phyloP scores from a whole-genome alignment of 345 rosid species.

The Brassica nigra region DNA sequence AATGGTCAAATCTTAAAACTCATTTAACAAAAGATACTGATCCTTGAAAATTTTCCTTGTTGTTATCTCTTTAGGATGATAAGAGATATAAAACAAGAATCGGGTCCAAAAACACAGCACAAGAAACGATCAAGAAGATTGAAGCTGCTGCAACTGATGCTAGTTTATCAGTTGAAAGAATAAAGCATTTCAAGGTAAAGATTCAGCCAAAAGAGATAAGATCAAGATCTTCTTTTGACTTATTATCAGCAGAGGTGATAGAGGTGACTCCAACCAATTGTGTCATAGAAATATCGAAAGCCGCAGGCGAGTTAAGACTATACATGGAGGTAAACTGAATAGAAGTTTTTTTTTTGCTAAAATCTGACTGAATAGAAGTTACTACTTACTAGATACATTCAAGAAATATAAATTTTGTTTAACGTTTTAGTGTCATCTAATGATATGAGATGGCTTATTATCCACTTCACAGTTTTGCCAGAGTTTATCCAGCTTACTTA shows the following conservation, averaged over 20 bases:
- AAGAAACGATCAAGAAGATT: constrained; percentile 76
- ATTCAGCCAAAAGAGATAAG: constrained; percentile 62
- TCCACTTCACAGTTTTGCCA: constrained; percentile 65
- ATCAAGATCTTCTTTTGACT: constrained; percentile 60
- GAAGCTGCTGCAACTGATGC: constrained; percentile 76
- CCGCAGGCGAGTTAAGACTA: constrained; percentile 62
- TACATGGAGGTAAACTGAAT: constrained; percentile 61
- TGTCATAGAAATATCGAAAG: constrained; percentile 82
- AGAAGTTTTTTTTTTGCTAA: background rate
- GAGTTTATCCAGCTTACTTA: constrained; percentile 67
- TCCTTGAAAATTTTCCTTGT: background rate
- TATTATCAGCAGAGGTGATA: constrained; percentile 81
- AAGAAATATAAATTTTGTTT: background rate
- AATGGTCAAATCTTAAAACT: constrained; percentile 1
- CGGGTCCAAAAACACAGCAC: constrained; percentile 65
- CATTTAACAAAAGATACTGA: constrained; percentile 4
- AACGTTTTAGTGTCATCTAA: background rate
- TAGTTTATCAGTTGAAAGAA: constrained; percentile 62
- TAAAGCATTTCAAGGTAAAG: constrained; percentile 69
- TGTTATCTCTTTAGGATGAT: constrained; percentile 52
- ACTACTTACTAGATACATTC: constrained; percentile 5
- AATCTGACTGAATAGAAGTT: background rate
- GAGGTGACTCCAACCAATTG: constrained; percentile 86
- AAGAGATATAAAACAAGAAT: constrained; percentile 65
- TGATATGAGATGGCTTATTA: constrained; percentile 10